Percentiles rank a stretch among this genome's conserved stretches.
These are phyloP conservation scores for Dichotomopilus funicola DNA, from an alignment of 2,329 filamentous ascomycete genomes.

Conservation along the genomic window DNA sequence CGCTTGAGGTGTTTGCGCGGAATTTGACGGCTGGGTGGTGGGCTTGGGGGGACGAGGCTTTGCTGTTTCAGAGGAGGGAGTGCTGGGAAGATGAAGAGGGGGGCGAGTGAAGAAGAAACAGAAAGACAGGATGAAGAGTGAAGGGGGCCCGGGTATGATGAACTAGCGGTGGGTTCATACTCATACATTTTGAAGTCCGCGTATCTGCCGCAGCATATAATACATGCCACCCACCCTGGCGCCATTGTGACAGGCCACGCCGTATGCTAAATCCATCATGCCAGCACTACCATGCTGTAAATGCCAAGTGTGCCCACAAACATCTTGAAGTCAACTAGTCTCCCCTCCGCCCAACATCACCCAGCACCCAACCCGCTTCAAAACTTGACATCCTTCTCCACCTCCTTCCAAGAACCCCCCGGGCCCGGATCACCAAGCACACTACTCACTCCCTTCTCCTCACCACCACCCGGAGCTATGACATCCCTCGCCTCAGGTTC, in stretches of 20 bases:
- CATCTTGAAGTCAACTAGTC: background rate
- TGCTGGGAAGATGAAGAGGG: constrained; percentile 37
- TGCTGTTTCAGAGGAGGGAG: constrained; percentile 59
- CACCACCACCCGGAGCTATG: too few relatives aligned
- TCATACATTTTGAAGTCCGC: constrained; percentile 10
- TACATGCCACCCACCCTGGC: constrained; percentile 12
- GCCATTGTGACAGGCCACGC: background rate
- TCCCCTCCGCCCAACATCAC: background rate
- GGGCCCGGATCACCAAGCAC: too few relatives aligned
- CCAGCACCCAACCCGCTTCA: constrained; percentile 8
- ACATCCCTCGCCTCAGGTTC: constrained; percentile 6
- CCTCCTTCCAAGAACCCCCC: constrained; percentile 16
- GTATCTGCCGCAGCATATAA: constrained; percentile 11
- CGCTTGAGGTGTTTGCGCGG: constrained; percentile 71
- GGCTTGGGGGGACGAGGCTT: constrained; percentile 68
- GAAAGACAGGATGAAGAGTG: background rate
- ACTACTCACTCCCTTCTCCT: too few relatives aligned
- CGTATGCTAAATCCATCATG: background rate
- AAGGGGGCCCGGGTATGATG: background rate
- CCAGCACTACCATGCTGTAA: background rate
- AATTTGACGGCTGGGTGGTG: constrained; percentile 71
- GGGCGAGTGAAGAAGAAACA: background rate
- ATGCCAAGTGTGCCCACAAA: background rate
- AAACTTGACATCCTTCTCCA: constrained; percentile 20
- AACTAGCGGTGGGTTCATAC: constrained; percentile 11